Conservation (phyloP, 1,284 basidiomycete species). For the Microbotryum intermedium region DNA sequence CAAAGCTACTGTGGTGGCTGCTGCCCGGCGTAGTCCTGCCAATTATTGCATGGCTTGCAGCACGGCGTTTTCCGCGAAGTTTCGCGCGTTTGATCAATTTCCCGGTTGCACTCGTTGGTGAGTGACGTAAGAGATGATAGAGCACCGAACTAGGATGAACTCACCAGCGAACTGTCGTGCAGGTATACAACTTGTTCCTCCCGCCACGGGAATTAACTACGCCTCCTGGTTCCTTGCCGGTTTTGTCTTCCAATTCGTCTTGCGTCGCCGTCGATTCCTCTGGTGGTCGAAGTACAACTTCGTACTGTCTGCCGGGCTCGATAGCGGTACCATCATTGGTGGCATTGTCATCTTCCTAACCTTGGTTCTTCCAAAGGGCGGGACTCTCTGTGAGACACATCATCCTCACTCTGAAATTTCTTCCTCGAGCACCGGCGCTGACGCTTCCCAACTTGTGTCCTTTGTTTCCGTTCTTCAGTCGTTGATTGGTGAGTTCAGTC, state of each 20-base stretch:
- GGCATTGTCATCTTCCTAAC: conserved; percentile 79
- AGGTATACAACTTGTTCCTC: conserved; percentile 76
- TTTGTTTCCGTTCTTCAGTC: background rate
- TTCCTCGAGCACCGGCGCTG: background rate
- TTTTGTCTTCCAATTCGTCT: conserved; percentile 82
- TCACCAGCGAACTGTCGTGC: conserved; percentile 38
- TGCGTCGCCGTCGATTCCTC: conserved; percentile 66
- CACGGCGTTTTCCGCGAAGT: conserved; percentile 57
- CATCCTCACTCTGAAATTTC: background rate
- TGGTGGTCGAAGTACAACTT: conserved; percentile 99
- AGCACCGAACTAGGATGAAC: no score
- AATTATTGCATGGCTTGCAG: conserved; percentile 71
- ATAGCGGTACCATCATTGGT: conserved; percentile 54
- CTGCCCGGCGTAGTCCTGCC: conserved; percentile 70
- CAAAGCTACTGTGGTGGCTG: conserved; percentile 71
- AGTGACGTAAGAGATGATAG: no score
- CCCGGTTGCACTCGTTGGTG: conserved; percentile 61
- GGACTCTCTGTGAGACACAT: conserved; percentile 40
- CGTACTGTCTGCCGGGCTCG: conserved; percentile 47
- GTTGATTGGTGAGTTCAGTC: no score
- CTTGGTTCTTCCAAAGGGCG: conserved; percentile 62
- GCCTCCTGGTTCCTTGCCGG: conserved; percentile 78
- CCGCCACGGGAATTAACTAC: conserved; percentile 87
- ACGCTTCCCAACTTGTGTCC: background rate
- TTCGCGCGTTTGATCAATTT: conserved; percentile 72